Base-by-base conservation (phyloP, 768 basidiomycete genomes). In the Gymnopilus dilepis region DNA sequence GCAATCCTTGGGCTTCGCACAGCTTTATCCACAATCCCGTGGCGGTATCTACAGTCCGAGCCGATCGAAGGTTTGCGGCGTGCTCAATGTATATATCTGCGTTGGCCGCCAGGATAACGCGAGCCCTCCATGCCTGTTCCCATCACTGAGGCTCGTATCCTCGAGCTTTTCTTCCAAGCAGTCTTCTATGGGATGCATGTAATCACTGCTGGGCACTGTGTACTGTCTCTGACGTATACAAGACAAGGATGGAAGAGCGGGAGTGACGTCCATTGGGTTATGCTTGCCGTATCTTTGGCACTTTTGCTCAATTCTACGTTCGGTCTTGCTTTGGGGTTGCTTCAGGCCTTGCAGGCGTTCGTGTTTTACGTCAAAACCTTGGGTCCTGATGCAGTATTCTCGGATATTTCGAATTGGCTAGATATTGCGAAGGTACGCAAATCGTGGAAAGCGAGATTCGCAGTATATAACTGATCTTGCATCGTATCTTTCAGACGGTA, bases 181-280 rank as follows among this genome's bases (percentile, higher is more conserved):
- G 9, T 51, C 28, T 51, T 51, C 50, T 51, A 51, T 34, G 50
- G 50, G 50, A 51, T 51, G 30, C 50, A 51, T 21, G 33, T 51
- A 3, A 51, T 51, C 17, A 51, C 30, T 17, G 28, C 50, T 8
- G 50, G 50, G 11, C 19, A 33, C 21, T 51, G 30, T n/a, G 28
- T 51, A 3, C 50, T 21, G 19, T 26, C 50, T 34, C 33, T 51
- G 17, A 34, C 33, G 19, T 51, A 51, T 28, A 33, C 50, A 12
- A 51, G 19, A n/a, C 31, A 31, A 17, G 50, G 50, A 19, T 34
- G 50, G 50, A 51, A 51, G 50, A 15, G 17, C 17, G 11, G 28
- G 50, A 24, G 15, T n/a, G 30, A 51, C 17, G n/a, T 51, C 19
- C 50, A 51, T n/a, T 51, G 30, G 50, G 3, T 31, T 6, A 51